phyloP scores from a whole-genome alignment of 768 basidiomycete genomes.

The Leccinum truebloodii region DNA sequence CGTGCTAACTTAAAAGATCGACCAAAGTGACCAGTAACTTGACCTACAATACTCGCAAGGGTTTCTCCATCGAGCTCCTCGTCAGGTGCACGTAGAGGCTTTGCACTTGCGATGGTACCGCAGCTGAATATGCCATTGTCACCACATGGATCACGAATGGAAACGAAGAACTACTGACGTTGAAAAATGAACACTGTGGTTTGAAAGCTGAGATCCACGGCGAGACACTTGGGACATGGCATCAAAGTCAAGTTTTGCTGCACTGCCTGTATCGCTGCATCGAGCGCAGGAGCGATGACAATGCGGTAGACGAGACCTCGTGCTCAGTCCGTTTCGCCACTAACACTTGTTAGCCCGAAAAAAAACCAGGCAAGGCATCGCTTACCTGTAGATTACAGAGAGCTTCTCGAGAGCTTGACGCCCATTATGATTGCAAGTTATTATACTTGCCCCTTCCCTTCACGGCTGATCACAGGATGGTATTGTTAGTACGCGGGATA shows the following conservation, averaged over 20 bases:
- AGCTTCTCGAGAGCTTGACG: not conserved
- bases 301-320: not conserved
- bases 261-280: not conserved
- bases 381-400: constrained; percentile 15
- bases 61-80: constrained; percentile 6
- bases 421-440: not conserved
- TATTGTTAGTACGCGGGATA: not conserved
- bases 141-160: not conserved
- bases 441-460: constrained; percentile 3
- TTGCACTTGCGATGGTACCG: not conserved
- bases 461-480: not conserved
- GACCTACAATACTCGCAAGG: constrained; percentile 21
- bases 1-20: no score
- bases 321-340: not conserved
- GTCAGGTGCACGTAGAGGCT: constrained; percentile 8
- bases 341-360: constrained; percentile 2
- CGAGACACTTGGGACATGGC: not conserved
- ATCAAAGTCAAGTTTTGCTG: not conserved
- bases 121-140: constrained; percentile 6
- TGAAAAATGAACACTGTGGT: not conserved
- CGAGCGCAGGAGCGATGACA: constrained; percentile 7
- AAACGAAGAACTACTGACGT: constrained; percentile 4
- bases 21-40: no score
- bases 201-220: constrained; percentile 5
- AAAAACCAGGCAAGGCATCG: not conserved